These are phyloP conservation scores for Aspergillus floridensis DNA, from an alignment of 2,329 filamentous ascomycete species.

Conservation along the genomic window DNA sequence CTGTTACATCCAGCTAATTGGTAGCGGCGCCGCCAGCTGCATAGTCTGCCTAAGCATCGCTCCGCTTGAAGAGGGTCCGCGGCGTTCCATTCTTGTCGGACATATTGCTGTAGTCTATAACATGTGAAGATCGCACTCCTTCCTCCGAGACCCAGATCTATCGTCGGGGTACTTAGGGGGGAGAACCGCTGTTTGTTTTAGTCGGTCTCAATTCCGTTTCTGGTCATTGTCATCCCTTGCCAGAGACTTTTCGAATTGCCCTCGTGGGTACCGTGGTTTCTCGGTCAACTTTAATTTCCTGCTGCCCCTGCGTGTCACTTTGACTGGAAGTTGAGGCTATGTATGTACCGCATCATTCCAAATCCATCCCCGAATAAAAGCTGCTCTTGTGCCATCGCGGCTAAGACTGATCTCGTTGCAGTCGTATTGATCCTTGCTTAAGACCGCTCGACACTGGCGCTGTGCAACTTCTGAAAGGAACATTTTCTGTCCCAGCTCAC, in stretches of 20 bases:
- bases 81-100: not conserved
- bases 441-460: not conserved
- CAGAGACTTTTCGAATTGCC: not conserved
- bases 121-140: conserved; percentile 13
- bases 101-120: not conserved
- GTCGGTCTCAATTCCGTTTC: not conserved
- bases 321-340: not conserved
- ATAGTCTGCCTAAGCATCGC: not conserved
- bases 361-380: not conserved
- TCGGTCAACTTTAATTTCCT: conserved; percentile 1
- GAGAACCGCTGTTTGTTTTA: not conserved
- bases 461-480: not conserved
- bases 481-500: not conserved
- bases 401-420: not conserved
- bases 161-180: not conserved
- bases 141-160: conserved; percentile 4
- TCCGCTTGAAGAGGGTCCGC: not conserved
- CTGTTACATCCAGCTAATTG: conserved; percentile 5
- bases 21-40: conserved; percentile 3
- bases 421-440: not conserved
- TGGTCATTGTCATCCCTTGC: conserved; percentile 2
- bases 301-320: not conserved
- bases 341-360: conserved; percentile 2
- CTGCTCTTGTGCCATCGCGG: not conserved
- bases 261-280: conserved; percentile 6